These are phyloP conservation scores for Stagonosporopsis rhizophila DNA, from an alignment of 2,329 filamentous ascomycete genomes.

Conservation along the genomic window DNA sequence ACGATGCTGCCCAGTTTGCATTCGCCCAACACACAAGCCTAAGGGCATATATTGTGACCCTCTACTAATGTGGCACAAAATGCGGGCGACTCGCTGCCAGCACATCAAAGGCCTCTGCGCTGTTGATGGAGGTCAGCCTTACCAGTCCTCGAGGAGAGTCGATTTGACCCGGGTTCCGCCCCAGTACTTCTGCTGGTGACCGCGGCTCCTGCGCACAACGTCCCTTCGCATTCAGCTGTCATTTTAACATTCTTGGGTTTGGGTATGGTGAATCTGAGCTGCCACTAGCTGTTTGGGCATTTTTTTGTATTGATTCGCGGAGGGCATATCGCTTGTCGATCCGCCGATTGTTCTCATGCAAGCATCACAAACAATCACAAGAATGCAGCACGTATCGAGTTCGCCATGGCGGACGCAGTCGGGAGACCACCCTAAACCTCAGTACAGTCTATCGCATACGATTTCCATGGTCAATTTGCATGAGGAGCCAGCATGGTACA, in stretches of 20 bases:
- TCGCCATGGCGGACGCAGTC: slow-evolving; percentile 46
- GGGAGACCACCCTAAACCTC: slow-evolving; percentile 43
- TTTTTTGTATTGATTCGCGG: slow-evolving; percentile 20
- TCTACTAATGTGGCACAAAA: slow-evolving; percentile 48
- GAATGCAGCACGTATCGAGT: slow-evolving; percentile 47
- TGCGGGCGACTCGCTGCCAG: slow-evolving; percentile 49
- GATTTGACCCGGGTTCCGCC: slow-evolving; percentile 27
- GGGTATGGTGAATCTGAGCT: slow-evolving; percentile 32
- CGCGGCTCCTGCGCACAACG: slow-evolving; percentile 40
- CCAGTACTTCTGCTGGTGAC: slow-evolving; percentile 45
- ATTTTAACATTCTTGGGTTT: slow-evolving; percentile 30
- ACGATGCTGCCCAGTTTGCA: slow-evolving; percentile 47
- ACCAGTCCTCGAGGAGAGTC: slow-evolving; percentile 19
- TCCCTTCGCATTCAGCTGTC: slow-evolving; percentile 34
- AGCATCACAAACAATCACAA: slow-evolving; percentile 17
- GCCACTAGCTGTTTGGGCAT: slow-evolving; percentile 33
- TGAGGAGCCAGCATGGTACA: slow-evolving; percentile 48
- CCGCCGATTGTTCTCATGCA: background rate
- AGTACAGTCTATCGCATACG: slow-evolving; percentile 47
- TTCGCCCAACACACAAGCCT: slow-evolving; percentile 49
- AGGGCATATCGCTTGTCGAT: slow-evolving; percentile 23
- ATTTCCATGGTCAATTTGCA: slow-evolving; percentile 52
- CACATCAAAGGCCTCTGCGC: slow-evolving; percentile 49
- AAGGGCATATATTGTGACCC: slow-evolving; percentile 46
- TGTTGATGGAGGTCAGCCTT: slow-evolving; percentile 39